Evolutionary conservation across 2,329 filamentous ascomycete genomes (phyloP).

Genomic region (Coleophoma crateriformis): DNA sequence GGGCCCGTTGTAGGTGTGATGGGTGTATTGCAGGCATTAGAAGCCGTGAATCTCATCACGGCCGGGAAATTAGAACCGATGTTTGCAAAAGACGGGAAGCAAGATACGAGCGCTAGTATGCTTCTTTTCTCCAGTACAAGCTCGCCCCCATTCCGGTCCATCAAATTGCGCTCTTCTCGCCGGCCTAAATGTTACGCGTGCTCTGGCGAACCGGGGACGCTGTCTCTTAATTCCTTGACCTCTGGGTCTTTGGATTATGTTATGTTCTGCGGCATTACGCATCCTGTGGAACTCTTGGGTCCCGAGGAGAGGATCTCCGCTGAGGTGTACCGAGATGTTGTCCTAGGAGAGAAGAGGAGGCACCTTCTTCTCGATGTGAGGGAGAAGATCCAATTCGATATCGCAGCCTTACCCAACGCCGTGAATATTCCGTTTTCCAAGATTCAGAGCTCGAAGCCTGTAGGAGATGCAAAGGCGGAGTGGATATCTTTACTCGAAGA

Average conservation of each 20-base stretch:
- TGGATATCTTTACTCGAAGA: slow-evolving; percentile 8
- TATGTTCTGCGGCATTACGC: slow-evolving; percentile 70
- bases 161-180: slow-evolving; percentile 62
- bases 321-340: slow-evolving; percentile 41
- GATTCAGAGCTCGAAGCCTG: slow-evolving; percentile 29
- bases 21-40: slow-evolving; percentile 86
- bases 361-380: slow-evolving; percentile 76
- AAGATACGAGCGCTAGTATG: slow-evolving; percentile 17
- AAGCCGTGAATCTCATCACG: slow-evolving; percentile 79
- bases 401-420: slow-evolving; percentile 70
- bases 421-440: slow-evolving; percentile 68
- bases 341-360: slow-evolving; percentile 12
- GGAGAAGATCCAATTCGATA: slow-evolving; percentile 77
- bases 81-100: slow-evolving; percentile 2
- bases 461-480: slow-evolving; percentile 16
- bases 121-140: slow-evolving; percentile 49
- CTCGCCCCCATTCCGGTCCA: slow-evolving; percentile 59
- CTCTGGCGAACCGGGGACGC: slow-evolving; percentile 45
- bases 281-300: slow-evolving; percentile 49
- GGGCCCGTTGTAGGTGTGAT: slow-evolving; percentile 90
- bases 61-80: slow-evolving; percentile 13
- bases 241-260: slow-evolving; percentile 74
- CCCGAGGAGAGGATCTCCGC: slow-evolving; percentile 65
- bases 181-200: slow-evolving; percentile 73
- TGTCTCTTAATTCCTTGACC: slow-evolving; percentile 58